Evolutionary conservation across 129 eudicot species (phyloP).

Genomic region (Rutidosis leptorrhynchoides): DNA sequence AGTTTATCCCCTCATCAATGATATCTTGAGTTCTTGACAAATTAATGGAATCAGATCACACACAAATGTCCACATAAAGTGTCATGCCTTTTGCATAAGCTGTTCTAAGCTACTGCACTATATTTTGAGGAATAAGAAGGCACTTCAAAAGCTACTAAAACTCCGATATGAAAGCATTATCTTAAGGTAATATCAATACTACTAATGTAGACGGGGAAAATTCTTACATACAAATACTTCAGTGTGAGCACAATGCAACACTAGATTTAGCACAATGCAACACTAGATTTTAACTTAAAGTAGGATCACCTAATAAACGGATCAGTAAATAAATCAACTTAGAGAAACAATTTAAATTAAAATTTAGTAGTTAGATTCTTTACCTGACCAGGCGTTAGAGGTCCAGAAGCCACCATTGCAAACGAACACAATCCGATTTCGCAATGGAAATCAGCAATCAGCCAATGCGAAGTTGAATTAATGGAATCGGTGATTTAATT

Average conservation of each 20-base stretch:
- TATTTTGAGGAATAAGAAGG: neutral
- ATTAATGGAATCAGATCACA: neutral
- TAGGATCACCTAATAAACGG: constrained; percentile 3
- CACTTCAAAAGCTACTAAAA: neutral
- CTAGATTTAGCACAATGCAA: neutral
- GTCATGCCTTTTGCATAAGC: neutral
- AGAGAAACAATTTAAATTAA: constrained; percentile 21
- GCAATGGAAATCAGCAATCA: neutral
- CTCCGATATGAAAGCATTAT: neutral
- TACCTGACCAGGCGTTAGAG: constrained; percentile 81
- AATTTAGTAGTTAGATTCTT: neutral
- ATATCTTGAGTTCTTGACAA: neutral
- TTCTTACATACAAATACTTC: neutral
- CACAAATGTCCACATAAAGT: neutral
- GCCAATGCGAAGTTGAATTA: constrained; percentile 13
- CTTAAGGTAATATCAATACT: no score
- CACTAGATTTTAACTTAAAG: neutral
- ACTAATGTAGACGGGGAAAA: neutral
- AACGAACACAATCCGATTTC: constrained; percentile 12
- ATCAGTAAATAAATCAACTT: constrained; percentile 17
- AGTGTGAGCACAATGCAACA: neutral
- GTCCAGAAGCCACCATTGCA: constrained; percentile 59
- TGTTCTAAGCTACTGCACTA: neutral
- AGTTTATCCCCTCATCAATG: neutral
- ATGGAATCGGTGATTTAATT: constrained; percentile 17